Evolutionary conservation across 192 early-diverging fungal species (phyloP), one percentile per base, ranked within the genome.

Genomic region (Rhizoclosmatium sp.): DNA sequence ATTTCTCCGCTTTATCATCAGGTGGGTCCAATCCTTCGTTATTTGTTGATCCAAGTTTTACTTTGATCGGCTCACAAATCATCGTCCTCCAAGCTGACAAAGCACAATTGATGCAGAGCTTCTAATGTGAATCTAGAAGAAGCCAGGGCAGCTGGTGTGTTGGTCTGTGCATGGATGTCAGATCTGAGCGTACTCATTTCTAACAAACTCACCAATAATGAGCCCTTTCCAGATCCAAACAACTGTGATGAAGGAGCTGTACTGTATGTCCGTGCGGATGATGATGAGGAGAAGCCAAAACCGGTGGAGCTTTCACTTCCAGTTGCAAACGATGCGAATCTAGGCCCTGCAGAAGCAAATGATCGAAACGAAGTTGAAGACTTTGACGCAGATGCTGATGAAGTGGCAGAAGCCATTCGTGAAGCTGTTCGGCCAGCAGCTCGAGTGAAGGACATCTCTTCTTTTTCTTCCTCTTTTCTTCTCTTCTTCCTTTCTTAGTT

Each of bases 11-110:
- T 31, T 31, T 31, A 31, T 31, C 31, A 31, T 31, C 31, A 31
- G 31, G 31, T 31, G 31, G 0, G 31, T 31, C 31, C 31, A 31
- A 31, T 31, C 31, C 31, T 31, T 31, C 31, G 0, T 31, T 31
- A 0, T 31, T 31, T 31, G 31, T 31, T 31, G 31, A 31, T 31
- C 31, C 31, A 31, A 31, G 31, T 31, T 31, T 31, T 31, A 31
- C 31, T 31, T 31, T 31, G 31, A 31, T 31, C 31, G 39, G 7
- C 3, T 69, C 54, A 71, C 69, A 71, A 71, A 56, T 71, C 69
- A 56, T 71, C 69, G 23, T 71, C 69, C 39, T 56, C 47, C 49
- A 71, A 47, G 54, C 39, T 44, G 12, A 71, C 69, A 41, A 71
- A 71, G 12, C 45, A 23, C 69, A 71, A 56, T 39, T 71, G 49